A percentile compares a stretch with the other conserved stretches of the same genome.
Evolutionary conservation across 345 rosid genomes (phyloP).

Genomic region (Sapria himalayana): DNA sequence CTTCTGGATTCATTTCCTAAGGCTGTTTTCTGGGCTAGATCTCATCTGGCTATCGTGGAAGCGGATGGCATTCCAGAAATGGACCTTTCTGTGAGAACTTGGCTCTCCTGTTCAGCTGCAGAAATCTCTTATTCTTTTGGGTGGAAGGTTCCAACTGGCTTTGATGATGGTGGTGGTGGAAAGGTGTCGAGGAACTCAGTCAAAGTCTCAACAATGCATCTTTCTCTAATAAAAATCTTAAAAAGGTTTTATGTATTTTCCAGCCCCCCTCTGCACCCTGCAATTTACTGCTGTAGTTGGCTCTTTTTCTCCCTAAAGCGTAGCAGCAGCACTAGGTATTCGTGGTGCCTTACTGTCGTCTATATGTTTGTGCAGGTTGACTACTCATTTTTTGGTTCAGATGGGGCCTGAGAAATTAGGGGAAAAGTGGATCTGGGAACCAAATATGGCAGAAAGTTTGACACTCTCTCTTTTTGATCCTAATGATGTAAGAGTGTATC

Average conservation of each 20-base stretch:
- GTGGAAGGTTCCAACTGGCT: conserved; percentile 85
- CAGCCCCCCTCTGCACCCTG: too few species aligned
- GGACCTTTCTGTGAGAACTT: conserved; percentile 35
- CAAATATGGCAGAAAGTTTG: conserved; percentile 66
- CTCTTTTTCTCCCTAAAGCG: not conserved
- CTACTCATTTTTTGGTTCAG: conserved; percentile 47
- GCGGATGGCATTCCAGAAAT: conserved; percentile 49
- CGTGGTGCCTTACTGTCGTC: not conserved
- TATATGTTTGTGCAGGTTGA: conserved; percentile 35
- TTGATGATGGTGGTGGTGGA: conserved; percentile 76
- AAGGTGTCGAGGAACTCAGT: conserved; percentile 67
- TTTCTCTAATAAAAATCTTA: conserved; percentile 45
- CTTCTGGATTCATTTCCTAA: conserved; percentile 63
- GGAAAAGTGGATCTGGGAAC: conserved; percentile 89
- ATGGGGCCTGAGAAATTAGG: conserved; percentile 39
- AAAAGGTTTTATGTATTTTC: conserved; percentile 32
- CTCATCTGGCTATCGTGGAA: conserved; percentile 60
- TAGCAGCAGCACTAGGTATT: not conserved
- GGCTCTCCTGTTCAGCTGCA: conserved; percentile 47
- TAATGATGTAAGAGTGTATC: conserved; percentile 54
- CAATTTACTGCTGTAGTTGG: conserved; percentile 4
- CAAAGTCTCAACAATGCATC: conserved; percentile 45
- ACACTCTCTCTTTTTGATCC: conserved; percentile 78
- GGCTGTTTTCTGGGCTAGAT: conserved; percentile 88
- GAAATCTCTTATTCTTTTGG: conserved; percentile 64